Conservation (phyloP, 2,329 filamentous ascomycete species). For the Alternaria triticimaculans region DNA sequence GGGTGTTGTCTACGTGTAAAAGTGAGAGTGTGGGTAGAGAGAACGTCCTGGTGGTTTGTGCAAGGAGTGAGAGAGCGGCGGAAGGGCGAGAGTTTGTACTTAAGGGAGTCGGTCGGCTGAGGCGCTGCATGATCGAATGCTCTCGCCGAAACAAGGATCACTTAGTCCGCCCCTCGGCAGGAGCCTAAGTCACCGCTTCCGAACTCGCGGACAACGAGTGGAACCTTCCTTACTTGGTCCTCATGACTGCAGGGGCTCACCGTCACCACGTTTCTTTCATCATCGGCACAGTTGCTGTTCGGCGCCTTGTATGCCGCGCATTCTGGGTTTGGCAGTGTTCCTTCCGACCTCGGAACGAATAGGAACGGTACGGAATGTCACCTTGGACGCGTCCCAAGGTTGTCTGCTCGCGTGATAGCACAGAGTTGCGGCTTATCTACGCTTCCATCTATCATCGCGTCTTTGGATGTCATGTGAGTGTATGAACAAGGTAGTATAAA, state of each 20-base stretch:
- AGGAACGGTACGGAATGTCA: conserved; percentile 13
- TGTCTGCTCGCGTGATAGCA: conserved; percentile 12
- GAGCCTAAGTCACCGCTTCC: conserved; percentile 27
- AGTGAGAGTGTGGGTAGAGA: conserved; percentile 5
- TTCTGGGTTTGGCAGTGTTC: neutral
- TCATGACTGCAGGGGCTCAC: conserved; percentile 1
- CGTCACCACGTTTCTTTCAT: conserved; percentile 6
- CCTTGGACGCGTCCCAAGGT: neutral
- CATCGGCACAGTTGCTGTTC: conserved; percentile 8
- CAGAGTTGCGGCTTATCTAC: neutral
- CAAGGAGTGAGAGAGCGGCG: conserved; percentile 12
- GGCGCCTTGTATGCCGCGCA: neutral
- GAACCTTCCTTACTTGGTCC: neutral
- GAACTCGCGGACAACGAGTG: conserved; percentile 7
- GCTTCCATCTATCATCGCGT: neutral
- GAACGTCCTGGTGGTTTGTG: conserved; percentile 1
- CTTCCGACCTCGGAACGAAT: conserved; percentile 28
- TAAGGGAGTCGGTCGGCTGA: conserved; percentile 13
- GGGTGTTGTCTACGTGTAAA: neutral
- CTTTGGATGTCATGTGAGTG: neutral
- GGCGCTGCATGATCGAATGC: conserved; percentile 26
- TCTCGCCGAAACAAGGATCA: conserved; percentile 27
- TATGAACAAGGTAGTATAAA: neutral
- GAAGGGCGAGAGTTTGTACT: conserved; percentile 15
- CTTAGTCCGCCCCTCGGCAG: conserved; percentile 23